Conservation (phyloP, 306 rosid species). For the Macrotyloma uniflorum region DNA sequence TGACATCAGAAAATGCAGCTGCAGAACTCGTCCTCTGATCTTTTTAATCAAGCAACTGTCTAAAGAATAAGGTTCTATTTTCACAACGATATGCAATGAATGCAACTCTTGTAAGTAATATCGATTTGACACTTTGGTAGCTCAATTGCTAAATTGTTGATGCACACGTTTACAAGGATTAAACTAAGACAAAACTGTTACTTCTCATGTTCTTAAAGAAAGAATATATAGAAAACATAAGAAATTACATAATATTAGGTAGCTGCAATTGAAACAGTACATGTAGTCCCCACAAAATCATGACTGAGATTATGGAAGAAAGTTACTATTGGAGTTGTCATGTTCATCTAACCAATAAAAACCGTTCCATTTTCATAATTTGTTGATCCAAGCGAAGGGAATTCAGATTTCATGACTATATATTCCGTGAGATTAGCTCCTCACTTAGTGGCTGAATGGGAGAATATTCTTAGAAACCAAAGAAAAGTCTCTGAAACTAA, state of each 20-base stretch:
- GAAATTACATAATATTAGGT: background rate
- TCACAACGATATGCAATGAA: background rate
- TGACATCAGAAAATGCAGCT: too few relatives aligned
- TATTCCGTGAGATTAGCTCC: background rate
- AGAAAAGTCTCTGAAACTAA: background rate
- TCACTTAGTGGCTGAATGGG: background rate
- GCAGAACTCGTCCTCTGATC: background rate
- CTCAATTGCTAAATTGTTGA: background rate
- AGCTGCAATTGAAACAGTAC: background rate
- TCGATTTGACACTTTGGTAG: background rate
- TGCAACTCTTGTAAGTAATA: background rate
- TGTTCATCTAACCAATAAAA: background rate
- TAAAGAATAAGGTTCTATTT: constrained; percentile 27
- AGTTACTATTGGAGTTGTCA: background rate
- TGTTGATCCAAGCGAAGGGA: background rate
- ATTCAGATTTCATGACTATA: background rate
- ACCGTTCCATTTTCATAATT: background rate
- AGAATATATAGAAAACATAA: background rate
- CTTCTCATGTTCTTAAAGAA: background rate
- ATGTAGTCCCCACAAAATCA: constrained; percentile 4
- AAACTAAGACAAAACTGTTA: background rate
- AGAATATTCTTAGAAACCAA: background rate
- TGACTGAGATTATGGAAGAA: background rate
- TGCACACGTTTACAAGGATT: background rate
- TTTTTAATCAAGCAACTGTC: background rate